Evolutionary conservation across 1,284 basidiomycete genomes (phyloP), one percentile per base, ranked within the genome.

Genomic region (Fomitopsis schrenkii): DNA sequence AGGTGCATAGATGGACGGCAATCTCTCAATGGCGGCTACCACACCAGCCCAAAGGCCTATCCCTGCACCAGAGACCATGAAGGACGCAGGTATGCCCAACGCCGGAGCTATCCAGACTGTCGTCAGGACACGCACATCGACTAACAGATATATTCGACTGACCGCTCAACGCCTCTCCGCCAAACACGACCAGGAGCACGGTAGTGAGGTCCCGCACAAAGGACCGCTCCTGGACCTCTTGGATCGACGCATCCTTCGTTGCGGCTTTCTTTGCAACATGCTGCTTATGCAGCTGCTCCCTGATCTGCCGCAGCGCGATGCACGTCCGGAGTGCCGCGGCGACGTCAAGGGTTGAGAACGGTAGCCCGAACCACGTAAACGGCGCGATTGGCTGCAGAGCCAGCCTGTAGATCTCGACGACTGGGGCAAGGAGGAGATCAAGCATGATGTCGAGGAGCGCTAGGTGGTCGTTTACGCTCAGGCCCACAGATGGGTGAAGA

Each of bases 111-210:
- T 19, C 6, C 28, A 50, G 15, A 52, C 8, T n/a, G 8, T 17
- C 30, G 14, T 59, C 26, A 58, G 33, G 30, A 12, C 5, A n/a
- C 35, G 28, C 45, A 12, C 35, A 45, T 41, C 35, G 38, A 33
- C 36, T 54, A 40, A 48, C 48, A 55, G 30, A 8, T 26, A 66
- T 17, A 55, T 45, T 56, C 41, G 19, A 71, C 75, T 59, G 65
- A 90, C 89, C 80, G 62, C 79, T 79, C 56, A 90, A 73, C 1
- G 84, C 85, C 72, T 91, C 88, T 12, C 90, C 90, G 17, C 89
- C 90, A 67, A 86, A 91, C 0, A 91, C 88, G 38, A 91, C 84
- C 9, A 84, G 74, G 38, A 90, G 75, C 0, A 85, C 85, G 2
- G 87, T 80, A 1, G 80, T 69, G 2, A 81, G 72, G 65, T 83